Evolutionary conservation across 345 rosid species (phyloP).

Genomic region (Hevea brasiliensis): DNA sequence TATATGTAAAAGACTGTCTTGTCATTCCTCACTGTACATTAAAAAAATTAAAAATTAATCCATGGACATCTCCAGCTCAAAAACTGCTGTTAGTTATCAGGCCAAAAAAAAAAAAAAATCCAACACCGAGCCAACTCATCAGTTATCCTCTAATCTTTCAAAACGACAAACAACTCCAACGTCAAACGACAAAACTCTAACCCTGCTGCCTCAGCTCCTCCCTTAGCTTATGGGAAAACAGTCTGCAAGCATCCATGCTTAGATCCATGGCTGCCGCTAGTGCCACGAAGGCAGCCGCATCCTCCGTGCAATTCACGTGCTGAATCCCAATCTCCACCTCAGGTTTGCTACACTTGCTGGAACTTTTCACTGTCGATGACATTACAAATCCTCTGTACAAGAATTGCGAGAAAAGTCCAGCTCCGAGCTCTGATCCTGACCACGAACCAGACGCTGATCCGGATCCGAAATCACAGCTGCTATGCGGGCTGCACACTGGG

Average conservation of each 20-base stretch:
- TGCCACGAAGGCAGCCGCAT: slow-evolving; percentile 92
- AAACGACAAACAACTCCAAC: slow-evolving; percentile 48
- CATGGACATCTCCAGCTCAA: slow-evolving; percentile 40
- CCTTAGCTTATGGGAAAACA: slow-evolving; percentile 81
- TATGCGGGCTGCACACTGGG: slow-evolving; percentile 68
- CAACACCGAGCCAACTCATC: slow-evolving; percentile 25
- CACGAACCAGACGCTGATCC: slow-evolving; percentile 44
- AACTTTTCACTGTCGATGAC: slow-evolving; percentile 79
- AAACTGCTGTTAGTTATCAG: slow-evolving; percentile 28
- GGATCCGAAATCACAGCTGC: slow-evolving; percentile 81
- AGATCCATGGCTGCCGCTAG: slow-evolving; percentile 95
- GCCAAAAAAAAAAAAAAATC: slow-evolving; percentile 24
- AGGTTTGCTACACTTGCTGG: slow-evolving; percentile 49
- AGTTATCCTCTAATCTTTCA: not conserved
- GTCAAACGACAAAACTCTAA: slow-evolving; percentile 58
- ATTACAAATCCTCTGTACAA: slow-evolving; percentile 70
- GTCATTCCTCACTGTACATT: slow-evolving; percentile 30
- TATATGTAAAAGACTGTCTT: slow-evolving; percentile 8
- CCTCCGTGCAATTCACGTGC: slow-evolving; percentile 97
- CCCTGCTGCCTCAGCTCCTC: slow-evolving; percentile 69
- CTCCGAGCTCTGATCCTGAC: slow-evolving; percentile 68
- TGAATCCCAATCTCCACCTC: slow-evolving; percentile 85
- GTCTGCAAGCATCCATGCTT: slow-evolving; percentile 84
- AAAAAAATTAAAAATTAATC: not conserved
- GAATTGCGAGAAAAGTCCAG: slow-evolving; percentile 29